These are phyloP conservation scores for Cyphellophora attinorum DNA, from an alignment of 2,329 filamentous ascomycete genomes.

Conservation along the genomic window DNA sequence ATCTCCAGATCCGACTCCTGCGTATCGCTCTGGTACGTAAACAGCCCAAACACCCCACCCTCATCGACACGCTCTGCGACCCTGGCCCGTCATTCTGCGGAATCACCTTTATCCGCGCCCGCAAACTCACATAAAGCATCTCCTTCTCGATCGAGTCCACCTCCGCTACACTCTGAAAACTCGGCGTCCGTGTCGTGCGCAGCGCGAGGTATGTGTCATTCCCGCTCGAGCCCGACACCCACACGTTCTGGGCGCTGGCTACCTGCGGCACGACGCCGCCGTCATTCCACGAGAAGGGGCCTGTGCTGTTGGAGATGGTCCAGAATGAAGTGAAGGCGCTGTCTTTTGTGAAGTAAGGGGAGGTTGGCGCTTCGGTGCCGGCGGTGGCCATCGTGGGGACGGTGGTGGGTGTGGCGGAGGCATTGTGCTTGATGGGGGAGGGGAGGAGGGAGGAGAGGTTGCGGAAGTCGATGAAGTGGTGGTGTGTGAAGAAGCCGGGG, in stretches of 20 bases:
- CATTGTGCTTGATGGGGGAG: slow-evolving; percentile 19
- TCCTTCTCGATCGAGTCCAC: slow-evolving; percentile 36
- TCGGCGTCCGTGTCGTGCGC: slow-evolving; percentile 32
- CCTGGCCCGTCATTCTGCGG: slow-evolving; percentile 6
- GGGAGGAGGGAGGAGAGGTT: slow-evolving; percentile 22
- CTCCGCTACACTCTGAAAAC: slow-evolving; percentile 39
- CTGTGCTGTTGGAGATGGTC: slow-evolving; percentile 35
- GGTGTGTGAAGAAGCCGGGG: slow-evolving; percentile 39
- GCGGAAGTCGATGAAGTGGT: slow-evolving; percentile 44
- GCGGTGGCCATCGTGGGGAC: slow-evolving; percentile 13
- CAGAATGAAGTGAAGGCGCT: slow-evolving; percentile 29
- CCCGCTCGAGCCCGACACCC: slow-evolving; percentile 22
- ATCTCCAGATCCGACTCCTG: slow-evolving; percentile 47
- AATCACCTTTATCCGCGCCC: slow-evolving; percentile 36
- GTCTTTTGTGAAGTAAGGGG: slow-evolving; percentile 23
- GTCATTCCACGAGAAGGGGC: slow-evolving; percentile 22
- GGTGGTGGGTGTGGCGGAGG: slow-evolving; percentile 19
- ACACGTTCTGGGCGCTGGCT: slow-evolving; percentile 39
- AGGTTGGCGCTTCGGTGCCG: slow-evolving; percentile 15
- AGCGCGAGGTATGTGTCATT: slow-evolving; percentile 34
- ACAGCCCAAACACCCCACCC: slow-evolving; percentile 42
- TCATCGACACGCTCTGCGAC: slow-evolving; percentile 22
- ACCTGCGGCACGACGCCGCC: slow-evolving; percentile 28
- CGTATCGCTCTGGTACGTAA: slow-evolving; percentile 37
- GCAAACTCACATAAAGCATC: slow-evolving; percentile 38